Evolutionary conservation across 1,284 basidiomycete species (phyloP), one percentile per base, ranked within the genome.

Genomic region (Clitocybe nebularis): DNA sequence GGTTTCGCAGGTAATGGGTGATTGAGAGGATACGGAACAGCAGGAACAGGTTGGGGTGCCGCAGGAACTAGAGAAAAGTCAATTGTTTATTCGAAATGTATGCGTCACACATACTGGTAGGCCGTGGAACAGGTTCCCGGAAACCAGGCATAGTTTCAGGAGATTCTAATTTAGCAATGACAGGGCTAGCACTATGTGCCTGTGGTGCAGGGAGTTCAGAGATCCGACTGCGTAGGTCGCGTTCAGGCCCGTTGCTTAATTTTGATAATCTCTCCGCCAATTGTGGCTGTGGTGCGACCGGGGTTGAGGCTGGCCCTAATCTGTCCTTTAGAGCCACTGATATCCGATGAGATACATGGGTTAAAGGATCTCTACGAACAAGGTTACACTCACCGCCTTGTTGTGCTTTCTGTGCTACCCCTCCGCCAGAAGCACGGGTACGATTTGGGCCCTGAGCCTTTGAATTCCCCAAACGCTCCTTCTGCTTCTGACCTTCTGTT

Each of bases 1-100:
- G 60, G 56, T 39, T 57, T 59, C 7, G 53, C 46, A 5, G 58
- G 58, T 24, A 62, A 53, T 29, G 59, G 59, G 40, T 59, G 62
- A 5, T 37, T 55, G 14, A 58, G 49, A 4, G 50, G 42, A 25
- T 45, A 46, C 6, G 51, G 34, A 28, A 43, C 34, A 14, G 43
- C n/a, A n/a, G n/a, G n/a, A n/a, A n/a, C n/a, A n/a, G n/a, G n/a
- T n/a, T n/a, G n/a, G n/a, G n/a, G n/a, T n/a, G n/a, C n/a, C n/a
- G n/a, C n/a, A n/a, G n/a, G n/a, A n/a, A n/a, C n/a, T n/a, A n/a
- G n/a, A n/a, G n/a, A n/a, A n/a, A n/a, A n/a, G n/a, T n/a, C n/a
- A n/a, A n/a, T n/a, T n/a, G n/a, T n/a, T n/a, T n/a, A n/a, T n/a
- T n/a, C n/a, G n/a, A n/a, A n/a, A 9, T 16, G 11, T 32, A 32